Conservation (phyloP, 257 asterid species). For the Solanum pennellii region DNA sequence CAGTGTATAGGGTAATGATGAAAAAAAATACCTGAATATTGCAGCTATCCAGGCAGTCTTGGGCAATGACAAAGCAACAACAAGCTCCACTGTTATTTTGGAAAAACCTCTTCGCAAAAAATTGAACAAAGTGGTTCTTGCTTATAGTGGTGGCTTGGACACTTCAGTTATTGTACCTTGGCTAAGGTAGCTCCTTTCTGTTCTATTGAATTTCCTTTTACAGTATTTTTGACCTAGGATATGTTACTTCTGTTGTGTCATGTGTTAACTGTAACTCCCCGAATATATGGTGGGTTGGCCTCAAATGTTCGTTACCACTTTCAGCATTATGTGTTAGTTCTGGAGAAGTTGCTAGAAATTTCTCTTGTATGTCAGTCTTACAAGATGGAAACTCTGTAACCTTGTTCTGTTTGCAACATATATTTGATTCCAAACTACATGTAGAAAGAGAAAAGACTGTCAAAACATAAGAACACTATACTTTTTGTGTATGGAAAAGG, state of each 20-base stretch:
- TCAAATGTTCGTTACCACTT: not conserved
- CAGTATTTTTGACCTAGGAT: not conserved
- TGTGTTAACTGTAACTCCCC: not conserved
- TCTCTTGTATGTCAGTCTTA: not conserved
- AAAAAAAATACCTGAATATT: not conserved
- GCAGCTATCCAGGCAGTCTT: constrained; percentile 63
- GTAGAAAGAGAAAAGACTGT: not conserved
- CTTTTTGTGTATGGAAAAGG: not conserved
- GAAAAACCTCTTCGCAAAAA: constrained; percentile 45
- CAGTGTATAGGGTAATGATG: not conserved
- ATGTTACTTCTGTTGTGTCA: not conserved
- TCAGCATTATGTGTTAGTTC: not conserved
- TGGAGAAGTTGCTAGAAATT: not conserved
- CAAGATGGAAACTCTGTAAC: not conserved
- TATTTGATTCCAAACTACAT: not conserved
- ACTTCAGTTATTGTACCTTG: constrained; percentile 98
- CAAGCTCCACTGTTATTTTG: constrained; percentile 20
- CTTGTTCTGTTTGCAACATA: not conserved
- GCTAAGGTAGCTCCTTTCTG: constrained; percentile 49
- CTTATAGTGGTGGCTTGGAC: constrained; percentile 95
- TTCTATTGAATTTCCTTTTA: not conserved
- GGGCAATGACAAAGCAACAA: constrained; percentile 46
- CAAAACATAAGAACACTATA: not conserved
- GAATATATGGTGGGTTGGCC: not conserved
- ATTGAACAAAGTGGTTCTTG: constrained; percentile 85